A percentile compares a stretch with the other conserved stretches of the same genome.
These are phyloP conservation scores for Saturnispora kantuleensis DNA, from an alignment of 805 yeast genomes.

Conservation along the genomic window DNA sequence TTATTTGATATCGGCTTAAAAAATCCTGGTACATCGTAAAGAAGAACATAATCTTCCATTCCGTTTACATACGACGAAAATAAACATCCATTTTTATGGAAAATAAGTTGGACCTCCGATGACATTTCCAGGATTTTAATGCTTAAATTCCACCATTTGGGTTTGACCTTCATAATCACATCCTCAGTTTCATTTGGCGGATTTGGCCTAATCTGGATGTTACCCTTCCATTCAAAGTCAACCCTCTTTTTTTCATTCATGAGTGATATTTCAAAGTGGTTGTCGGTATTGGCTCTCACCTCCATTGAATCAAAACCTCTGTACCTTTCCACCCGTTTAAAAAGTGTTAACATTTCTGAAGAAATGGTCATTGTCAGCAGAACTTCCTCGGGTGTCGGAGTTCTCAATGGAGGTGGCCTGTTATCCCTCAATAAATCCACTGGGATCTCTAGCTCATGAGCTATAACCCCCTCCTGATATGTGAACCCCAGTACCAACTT, in stretches of 20 bases:
- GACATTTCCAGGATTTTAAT: slow-evolving; percentile 51
- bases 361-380: neutral
- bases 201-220: slow-evolving; percentile 1
- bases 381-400: neutral
- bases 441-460: slow-evolving; percentile 63
- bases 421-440: slow-evolving; percentile 43
- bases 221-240: slow-evolving; percentile 50
- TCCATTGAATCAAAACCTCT: slow-evolving; percentile 41
- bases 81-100: slow-evolving; percentile 43
- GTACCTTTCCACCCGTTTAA: slow-evolving; percentile 60
- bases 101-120: slow-evolving; percentile 48
- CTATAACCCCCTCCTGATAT: slow-evolving; percentile 24
- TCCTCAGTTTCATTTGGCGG: slow-evolving; percentile 5
- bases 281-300: slow-evolving; percentile 39
- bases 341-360: slow-evolving; percentile 32
- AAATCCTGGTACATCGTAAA: slow-evolving; percentile 39
- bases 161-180: slow-evolving; percentile 30
- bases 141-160: slow-evolving; percentile 63
- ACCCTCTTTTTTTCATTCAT: slow-evolving; percentile 48
- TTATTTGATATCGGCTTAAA: neutral
- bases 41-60: slow-evolving; percentile 52
- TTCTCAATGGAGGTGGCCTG: neutral
- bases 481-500: neutral
- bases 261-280: slow-evolving; percentile 41
- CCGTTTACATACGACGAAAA: slow-evolving; percentile 61